Evolutionary conservation across 2,329 filamentous ascomycete genomes (phyloP), one percentile per base, ranked within the genome.

Genomic region (Diaporthe helianthi): DNA sequence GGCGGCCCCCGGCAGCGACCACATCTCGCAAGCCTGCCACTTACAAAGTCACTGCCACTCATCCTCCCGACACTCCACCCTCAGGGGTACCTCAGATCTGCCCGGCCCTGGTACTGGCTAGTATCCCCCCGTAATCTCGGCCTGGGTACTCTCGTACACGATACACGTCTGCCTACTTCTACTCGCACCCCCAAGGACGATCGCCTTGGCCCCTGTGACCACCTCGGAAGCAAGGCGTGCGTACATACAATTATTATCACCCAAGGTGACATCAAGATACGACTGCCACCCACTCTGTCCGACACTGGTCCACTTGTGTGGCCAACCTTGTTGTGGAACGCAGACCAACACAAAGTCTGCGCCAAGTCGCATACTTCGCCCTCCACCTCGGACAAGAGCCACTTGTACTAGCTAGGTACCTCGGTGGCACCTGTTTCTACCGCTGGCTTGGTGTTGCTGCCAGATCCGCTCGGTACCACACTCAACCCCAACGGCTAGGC

Each of bases 51-150:
- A 53, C 65, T 67, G 33, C 49, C 65, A 26, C 22, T 22, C 52
- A 49, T 58, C 65, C 65, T 67, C 41, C 41, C 49, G 33, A 58
- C 31, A n/a, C 13, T 17, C 58, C 52, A 49, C 44, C 29, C 2
- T n/a, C 52, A 67, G 51, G 52, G 64, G 52, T 67, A 67, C 65
- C 41, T 67, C 44, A 53, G 52, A 51, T 58, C 51, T 66, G 29
- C 38, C 36, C 29, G 52, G 52, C 26, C 31, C 65, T 46, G n/a
- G 44, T 47, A 66, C 64, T 66, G 51, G 64, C 51, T 26, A 46
- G 52, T 58, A 54, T 53, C 51, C 52, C n/a, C 52, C 52, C 29
- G 38, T 58, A 46, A 67, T 26, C 22, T 67, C 31, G 52, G 58
- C 38, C 38, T 38, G 64, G 64, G 64, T 55, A n/a, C n/a, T n/a